Conservation (phyloP, 2,329 filamentous ascomycete genomes). For the Helotiales sp. region DNA sequence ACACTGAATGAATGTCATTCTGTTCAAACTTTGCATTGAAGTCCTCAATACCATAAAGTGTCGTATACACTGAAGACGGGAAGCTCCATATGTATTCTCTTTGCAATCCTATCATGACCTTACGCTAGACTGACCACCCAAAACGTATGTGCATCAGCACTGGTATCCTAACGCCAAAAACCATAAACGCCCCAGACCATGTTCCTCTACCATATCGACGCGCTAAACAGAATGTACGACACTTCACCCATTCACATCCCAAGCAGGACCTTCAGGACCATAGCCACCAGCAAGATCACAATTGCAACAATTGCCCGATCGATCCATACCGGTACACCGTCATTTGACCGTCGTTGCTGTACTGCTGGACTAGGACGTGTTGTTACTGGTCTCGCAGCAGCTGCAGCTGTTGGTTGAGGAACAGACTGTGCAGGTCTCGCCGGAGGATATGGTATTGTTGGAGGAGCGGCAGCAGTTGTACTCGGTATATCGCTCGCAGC, state of each 20-base stretch:
- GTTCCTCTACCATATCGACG: neutral
- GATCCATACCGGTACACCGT: slow-evolving; percentile 70
- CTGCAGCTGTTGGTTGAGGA: slow-evolving; percentile 30
- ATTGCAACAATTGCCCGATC: slow-evolving; percentile 78
- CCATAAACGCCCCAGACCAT: neutral
- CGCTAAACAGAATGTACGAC: neutral
- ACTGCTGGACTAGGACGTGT: slow-evolving; percentile 22
- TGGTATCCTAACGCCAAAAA: no score
- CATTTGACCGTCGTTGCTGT: slow-evolving; percentile 36
- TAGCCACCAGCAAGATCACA: slow-evolving; percentile 66
- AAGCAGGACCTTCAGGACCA: slow-evolving; percentile 59
- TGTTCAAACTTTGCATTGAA: no score
- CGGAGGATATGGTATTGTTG: slow-evolving; percentile 24
- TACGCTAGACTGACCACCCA: no score
- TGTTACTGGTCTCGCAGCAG: neutral
- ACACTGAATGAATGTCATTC: no score
- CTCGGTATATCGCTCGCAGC: slow-evolving; percentile 20
- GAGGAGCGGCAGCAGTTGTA: slow-evolving; percentile 15
- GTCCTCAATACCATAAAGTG: no score
- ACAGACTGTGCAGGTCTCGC: slow-evolving; percentile 35
- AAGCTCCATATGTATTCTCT: no score
- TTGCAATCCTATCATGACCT: no score
- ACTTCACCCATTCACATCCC: slow-evolving; percentile 16
- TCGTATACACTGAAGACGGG: no score
- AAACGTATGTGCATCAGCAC: no score